A percentile compares a stretch with the other conserved stretches of the same genome.
These are phyloP conservation scores for Botrytis elliptica DNA, from an alignment of 2,329 filamentous ascomycete species.

Conservation along the genomic window DNA sequence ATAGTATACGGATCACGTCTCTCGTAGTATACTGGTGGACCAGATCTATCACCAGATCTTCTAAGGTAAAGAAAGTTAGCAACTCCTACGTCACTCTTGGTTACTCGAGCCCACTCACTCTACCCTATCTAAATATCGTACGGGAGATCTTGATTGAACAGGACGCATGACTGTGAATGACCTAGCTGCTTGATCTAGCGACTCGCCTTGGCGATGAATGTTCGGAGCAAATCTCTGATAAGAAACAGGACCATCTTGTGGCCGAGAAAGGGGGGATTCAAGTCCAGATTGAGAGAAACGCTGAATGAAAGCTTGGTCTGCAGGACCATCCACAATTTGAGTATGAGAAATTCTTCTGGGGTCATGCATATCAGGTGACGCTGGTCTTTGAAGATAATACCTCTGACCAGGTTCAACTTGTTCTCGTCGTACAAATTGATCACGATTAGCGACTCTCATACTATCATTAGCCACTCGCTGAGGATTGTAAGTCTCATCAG, in stretches of 20 bases:
- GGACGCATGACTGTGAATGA: constrained; percentile 25
- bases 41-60: constrained; percentile 22
- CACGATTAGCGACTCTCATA: constrained; percentile 26
- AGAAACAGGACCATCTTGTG: constrained; percentile 30
- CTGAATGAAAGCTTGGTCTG: constrained; percentile 35
- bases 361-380: constrained; percentile 29
- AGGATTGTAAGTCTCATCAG: constrained; percentile 24
- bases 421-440: constrained; percentile 26
- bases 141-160: constrained; percentile 32
- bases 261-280: constrained; percentile 27
- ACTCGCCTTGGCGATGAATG: constrained; percentile 24
- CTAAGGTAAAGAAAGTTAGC: constrained; percentile 28
- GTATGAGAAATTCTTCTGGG: constrained; percentile 31
- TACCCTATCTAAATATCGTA: constrained; percentile 31
- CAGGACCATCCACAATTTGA: constrained; percentile 28
- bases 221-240: constrained; percentile 29
- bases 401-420: constrained; percentile 25
- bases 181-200: constrained; percentile 25
- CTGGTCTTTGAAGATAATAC: constrained; percentile 25
- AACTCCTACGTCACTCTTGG: constrained; percentile 4
- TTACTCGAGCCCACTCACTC: constrained; percentile 30
- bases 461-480: constrained; percentile 23
- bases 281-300: constrained; percentile 37
- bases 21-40: constrained; percentile 24
- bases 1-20: constrained; percentile 11